Evolutionary conservation across 495 filamentous ascomycete species (phyloP), one percentile per base, ranked within the genome.

Genomic region (Aspergillus biplanus): DNA sequence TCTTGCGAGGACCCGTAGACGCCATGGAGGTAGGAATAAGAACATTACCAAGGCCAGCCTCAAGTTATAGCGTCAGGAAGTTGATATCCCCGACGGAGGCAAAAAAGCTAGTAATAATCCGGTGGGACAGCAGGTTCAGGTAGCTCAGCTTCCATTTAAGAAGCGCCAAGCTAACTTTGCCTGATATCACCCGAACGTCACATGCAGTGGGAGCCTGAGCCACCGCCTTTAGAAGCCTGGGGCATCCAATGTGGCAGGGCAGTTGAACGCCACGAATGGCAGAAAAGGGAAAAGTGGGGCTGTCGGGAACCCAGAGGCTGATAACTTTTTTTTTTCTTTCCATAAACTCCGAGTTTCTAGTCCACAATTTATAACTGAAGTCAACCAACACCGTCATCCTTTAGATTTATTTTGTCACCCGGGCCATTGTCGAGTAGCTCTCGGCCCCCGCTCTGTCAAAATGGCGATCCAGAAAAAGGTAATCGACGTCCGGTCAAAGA

Each of bases 381-480:
- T 27, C 21, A 56, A 9, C 42, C 27, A 57, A 15, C 55, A 48
- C 33, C 15, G 33, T 32, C 39, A 21, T 11, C 47, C n/a, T 53
- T 12, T 48, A 27, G 52, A 52, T 62, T 63, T 62, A 53, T 16
- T 35, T 64, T 65, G 56, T 69, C 58, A 56, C 57, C 50, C 49
- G 62, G 69, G 67, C 64, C 67, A 55, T 63, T 53, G 67, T 61
- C 61, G 56, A 75, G 75, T 33, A 33, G 54, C 18, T 46, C 62
- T 72, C 59, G 63, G 69, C 70, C 62, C 49, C 59, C 63, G 58
- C 52, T 64, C 39, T 47, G 42, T 66, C 57, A 73, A 69, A 68
- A 99, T 99, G 95, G 94, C 90, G 68, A 93, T 97, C 68, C 95
- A 98, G 73, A 99, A 99, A 83, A 99, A 99, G 82, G 87, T 87